phyloP scores from a whole-genome alignment of 2,329 filamentous ascomycete genomes.

The Aspergillus fischeri region DNA sequence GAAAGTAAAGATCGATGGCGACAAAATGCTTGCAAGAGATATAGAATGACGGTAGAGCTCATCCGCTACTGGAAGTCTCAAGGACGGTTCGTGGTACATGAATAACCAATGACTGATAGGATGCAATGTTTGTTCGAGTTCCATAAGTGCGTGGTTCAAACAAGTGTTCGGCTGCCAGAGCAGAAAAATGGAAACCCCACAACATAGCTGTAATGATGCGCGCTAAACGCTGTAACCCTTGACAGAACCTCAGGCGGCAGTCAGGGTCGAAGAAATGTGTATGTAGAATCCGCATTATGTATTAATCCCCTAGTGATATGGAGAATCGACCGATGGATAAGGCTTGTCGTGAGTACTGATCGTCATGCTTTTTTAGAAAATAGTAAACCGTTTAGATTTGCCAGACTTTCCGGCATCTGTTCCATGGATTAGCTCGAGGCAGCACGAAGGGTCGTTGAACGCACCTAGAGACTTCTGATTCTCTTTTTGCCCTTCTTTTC shows the following conservation, averaged over 20 bases:
- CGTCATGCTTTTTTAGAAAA: conserved; percentile 14
- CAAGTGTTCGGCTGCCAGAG: not conserved
- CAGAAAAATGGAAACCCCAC: not conserved
- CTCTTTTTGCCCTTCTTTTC: conserved; percentile 8
- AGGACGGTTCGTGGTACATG: not conserved
- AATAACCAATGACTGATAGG: not conserved
- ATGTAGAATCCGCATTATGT: conserved; percentile 1
- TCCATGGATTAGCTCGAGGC: not conserved
- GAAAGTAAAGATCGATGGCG: not conserved
- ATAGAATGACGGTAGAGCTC: not conserved
- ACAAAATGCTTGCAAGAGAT: not conserved
- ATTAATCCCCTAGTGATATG: not conserved
- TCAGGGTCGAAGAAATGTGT: not conserved
- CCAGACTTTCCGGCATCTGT: not conserved
- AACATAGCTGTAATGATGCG: not conserved
- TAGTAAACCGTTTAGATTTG: conserved; percentile 19
- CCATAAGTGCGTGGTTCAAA: not conserved
- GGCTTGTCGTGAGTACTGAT: not conserved
- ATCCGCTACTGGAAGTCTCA: not conserved
- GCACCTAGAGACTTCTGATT: conserved; percentile 6
- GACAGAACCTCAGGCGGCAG: no score
- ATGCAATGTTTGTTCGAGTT: not conserved
- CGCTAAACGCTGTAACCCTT: not conserved
- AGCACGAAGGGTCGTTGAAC: not conserved
- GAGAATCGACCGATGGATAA: not conserved